Evolutionary conservation across 768 basidiomycete species (phyloP).

Genomic region (Trametes sanguinea): DNA sequence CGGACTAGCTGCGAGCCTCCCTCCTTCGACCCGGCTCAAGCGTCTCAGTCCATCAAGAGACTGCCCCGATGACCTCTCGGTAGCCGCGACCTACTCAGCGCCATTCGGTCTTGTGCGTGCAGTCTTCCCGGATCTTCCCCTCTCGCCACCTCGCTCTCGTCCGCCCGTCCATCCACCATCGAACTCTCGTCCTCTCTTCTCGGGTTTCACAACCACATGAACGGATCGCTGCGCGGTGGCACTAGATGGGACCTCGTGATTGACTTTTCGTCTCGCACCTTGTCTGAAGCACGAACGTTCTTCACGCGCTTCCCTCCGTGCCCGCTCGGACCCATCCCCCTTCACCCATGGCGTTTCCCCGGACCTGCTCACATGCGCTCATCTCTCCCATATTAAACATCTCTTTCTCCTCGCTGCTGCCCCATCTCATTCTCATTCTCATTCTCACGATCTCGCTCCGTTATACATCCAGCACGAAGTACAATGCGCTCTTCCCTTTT

Average conservation of each 20-base stretch:
- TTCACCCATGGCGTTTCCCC: not conserved
- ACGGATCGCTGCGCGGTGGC: not conserved
- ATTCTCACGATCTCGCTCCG: not conserved
- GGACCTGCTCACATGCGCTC: not conserved
- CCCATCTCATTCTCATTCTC: not conserved
- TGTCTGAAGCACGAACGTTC: constrained; percentile 6
- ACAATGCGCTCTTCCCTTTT: not conserved
- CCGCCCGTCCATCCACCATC: not conserved
- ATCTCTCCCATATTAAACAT: not conserved
- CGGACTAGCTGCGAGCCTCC: not conserved
- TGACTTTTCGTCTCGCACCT: not conserved
- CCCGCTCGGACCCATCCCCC: too few species aligned
- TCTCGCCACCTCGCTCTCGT: not conserved
- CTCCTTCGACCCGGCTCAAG: not conserved
- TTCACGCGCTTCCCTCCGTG: not conserved
- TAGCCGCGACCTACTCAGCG: not conserved
- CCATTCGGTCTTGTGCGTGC: constrained; percentile 1
- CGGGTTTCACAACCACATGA: not conserved
- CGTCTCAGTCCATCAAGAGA: not conserved
- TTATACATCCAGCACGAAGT: too few species aligned
- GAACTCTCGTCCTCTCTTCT: not conserved
- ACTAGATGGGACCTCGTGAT: not conserved
- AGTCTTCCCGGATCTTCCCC: not conserved
- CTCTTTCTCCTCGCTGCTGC: not conserved
- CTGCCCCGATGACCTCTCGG: not conserved